phyloP scores from a whole-genome alignment of 768 basidiomycete genomes.

The Podaxis sp. region DNA sequence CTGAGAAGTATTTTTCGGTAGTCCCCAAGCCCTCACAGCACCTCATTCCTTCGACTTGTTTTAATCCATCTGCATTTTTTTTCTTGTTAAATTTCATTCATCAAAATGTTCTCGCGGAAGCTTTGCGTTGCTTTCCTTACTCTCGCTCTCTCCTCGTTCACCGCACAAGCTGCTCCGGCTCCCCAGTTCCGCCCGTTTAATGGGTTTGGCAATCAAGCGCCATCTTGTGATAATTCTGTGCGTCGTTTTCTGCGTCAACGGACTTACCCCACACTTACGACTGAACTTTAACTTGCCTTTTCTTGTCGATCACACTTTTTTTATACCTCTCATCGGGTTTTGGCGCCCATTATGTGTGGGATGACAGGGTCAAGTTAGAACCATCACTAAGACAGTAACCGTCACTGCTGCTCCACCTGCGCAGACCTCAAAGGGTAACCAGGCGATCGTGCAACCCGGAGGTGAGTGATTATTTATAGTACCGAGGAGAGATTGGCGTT shows the following conservation, averaged over 20 bases:
- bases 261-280: background rate
- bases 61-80: conserved; percentile 7
- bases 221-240: conserved; percentile 13
- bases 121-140: conserved; percentile 39
- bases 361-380: conserved; percentile 17
- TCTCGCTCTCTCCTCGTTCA: conserved; percentile 33
- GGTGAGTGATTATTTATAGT: conserved; percentile 3
- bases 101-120: conserved; percentile 39
- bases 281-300: conserved; percentile 19
- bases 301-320: conserved; percentile 2
- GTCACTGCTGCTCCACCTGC: conserved; percentile 31
- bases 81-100: conserved; percentile 19
- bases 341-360: conserved; percentile 14
- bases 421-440: conserved; percentile 5
- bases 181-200: conserved; percentile 1
- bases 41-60: conserved; percentile 7
- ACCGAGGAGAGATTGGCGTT: background rate
- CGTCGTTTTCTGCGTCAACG: background rate
- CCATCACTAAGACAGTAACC: conserved; percentile 31
- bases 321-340: conserved; percentile 9
- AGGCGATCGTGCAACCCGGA: background rate
- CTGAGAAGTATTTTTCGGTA: conserved; percentile 22
- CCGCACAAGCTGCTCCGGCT: conserved; percentile 32
- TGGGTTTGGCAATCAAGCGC: background rate
- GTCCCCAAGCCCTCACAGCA: conserved; percentile 21